Evolutionary conservation across 208 protist genomes (phyloP).

Genomic region (Leptomonas seymouri): DNA sequence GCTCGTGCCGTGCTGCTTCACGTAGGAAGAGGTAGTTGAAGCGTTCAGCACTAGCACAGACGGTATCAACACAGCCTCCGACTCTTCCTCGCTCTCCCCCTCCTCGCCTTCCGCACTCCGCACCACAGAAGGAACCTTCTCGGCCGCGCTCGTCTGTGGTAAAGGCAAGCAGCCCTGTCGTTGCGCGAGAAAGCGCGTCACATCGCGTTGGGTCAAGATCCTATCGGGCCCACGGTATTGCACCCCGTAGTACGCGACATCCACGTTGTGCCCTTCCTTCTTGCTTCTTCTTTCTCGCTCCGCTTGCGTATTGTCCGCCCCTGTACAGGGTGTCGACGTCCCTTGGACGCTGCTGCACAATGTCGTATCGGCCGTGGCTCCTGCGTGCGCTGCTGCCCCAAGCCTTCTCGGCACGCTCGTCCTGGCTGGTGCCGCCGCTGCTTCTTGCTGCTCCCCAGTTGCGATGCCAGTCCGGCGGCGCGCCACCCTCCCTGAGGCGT

Average conservation of each 20-base stretch:
- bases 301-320: not conserved
- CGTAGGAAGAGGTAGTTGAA: conserved; percentile 12
- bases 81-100: not conserved
- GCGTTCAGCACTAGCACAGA: conserved; percentile 28
- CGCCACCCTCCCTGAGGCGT: too few species aligned
- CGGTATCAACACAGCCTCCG: conserved; percentile 25
- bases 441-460: not conserved
- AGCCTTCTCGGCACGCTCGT: not conserved
- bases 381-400: not conserved
- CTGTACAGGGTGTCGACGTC: not conserved
- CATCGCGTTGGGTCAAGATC: not conserved
- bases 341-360: not conserved
- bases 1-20: conserved; percentile 15
- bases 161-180: not conserved
- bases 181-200: not conserved
- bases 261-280: not conserved
- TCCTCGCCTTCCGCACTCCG: not conserved
- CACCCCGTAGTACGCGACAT: conserved; percentile 23
- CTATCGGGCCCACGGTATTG: conserved; percentile 25
- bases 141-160: too few species aligned
- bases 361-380: not conserved
- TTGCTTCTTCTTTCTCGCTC: not conserved
- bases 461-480: not conserved
- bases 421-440: not conserved
- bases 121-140: not conserved